Evolutionary conservation across 2,329 filamentous ascomycete species (phyloP).

Genomic region (Orbilia ellipsospora): DNA sequence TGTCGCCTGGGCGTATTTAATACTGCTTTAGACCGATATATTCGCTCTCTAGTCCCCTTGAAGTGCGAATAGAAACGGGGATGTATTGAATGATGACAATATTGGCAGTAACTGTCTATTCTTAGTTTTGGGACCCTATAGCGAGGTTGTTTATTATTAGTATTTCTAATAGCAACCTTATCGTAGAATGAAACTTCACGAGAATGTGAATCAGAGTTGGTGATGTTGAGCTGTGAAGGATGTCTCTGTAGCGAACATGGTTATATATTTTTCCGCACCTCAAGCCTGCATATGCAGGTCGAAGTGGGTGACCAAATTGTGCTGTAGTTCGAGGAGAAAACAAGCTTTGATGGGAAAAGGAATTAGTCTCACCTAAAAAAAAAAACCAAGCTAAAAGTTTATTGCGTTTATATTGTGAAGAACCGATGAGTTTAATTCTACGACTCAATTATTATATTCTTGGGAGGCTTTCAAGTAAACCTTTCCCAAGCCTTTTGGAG

Average conservation of each 20-base stretch:
- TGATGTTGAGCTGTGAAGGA: conserved; percentile 40
- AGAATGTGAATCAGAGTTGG: conserved; percentile 17
- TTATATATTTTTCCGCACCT: conserved; percentile 48
- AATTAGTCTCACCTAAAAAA: conserved; percentile 37
- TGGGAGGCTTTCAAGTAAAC: conserved; percentile 2
- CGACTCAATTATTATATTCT: too few relatives aligned
- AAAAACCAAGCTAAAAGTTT: conserved; percentile 29
- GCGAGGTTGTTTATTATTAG: conserved; percentile 24
- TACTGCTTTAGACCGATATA: conserved; percentile 15
- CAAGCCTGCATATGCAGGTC: conserved; percentile 47
- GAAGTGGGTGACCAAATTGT: conserved; percentile 27
- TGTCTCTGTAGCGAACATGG: conserved; percentile 15
- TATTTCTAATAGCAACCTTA: conserved; percentile 1
- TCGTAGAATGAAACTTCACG: conserved; percentile 14
- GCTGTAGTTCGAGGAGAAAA: conserved; percentile 17
- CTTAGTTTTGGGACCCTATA: conserved; percentile 8
- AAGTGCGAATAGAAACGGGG: not conserved
- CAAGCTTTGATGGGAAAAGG: conserved; percentile 20
- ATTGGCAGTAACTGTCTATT: not conserved
- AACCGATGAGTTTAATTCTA: conserved; percentile 9
- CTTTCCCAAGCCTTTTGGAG: conserved; percentile 2
- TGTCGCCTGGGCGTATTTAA: conserved; percentile 26
- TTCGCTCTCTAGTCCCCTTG: conserved; percentile 25
- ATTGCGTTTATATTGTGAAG: conserved; percentile 5
- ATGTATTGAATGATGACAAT: not conserved